Evolutionary conservation across 2,329 filamentous ascomycete genomes (phyloP), one percentile per base, ranked within the genome.

Genomic region (Thermomyces lanuginosus): DNA sequence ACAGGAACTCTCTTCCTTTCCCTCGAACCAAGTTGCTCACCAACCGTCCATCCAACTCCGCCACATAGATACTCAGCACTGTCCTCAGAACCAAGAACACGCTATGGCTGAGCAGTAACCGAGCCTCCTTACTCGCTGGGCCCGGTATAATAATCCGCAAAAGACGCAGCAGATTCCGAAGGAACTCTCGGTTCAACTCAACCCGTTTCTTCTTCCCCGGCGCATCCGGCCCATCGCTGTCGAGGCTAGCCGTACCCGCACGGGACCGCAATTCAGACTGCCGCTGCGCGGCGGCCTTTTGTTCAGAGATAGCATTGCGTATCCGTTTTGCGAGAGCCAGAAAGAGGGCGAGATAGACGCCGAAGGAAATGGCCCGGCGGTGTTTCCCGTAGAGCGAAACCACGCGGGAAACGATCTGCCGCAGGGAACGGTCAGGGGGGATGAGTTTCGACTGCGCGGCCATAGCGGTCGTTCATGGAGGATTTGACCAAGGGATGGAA

Each of bases 11-110:
- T 51, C 72, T 80, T 9, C 86, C 89, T 39, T 76, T 89, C 2
- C 89, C 89, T 52, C 83, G 76, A 23, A 98, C 84, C 30, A 98
- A 60, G 37, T 73, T 84, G 56, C 89, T 92, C 32, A 98, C 89
- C 33, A 98, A 70, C 34, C 75, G 74, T 23, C 89, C 89, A 54
- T 98, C 89, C 63, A 98, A 74, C 51, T 92, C 84, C 2, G 89
- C 89, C 12, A 98, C 89, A 53, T 92, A 92, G 42, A 98, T 53
- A 55, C 84, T 93, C 42, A 98, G 83, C 45, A 98, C 59, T 1
- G 89, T 95, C 42, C 89, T 63, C 33, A 93, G 53, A 11, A 98
- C 77, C 39, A 98, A 59, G 49, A 98, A 98, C 42, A 95, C 72
- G 46, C 77, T 92, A 51, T 98, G 89, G 55, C 81, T 91, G 41